Percentiles rank a stretch among this genome's conserved stretches.
phyloP scores from a whole-genome alignment of 148 eudicot genomes.

The Rhododendron griersonianum region DNA sequence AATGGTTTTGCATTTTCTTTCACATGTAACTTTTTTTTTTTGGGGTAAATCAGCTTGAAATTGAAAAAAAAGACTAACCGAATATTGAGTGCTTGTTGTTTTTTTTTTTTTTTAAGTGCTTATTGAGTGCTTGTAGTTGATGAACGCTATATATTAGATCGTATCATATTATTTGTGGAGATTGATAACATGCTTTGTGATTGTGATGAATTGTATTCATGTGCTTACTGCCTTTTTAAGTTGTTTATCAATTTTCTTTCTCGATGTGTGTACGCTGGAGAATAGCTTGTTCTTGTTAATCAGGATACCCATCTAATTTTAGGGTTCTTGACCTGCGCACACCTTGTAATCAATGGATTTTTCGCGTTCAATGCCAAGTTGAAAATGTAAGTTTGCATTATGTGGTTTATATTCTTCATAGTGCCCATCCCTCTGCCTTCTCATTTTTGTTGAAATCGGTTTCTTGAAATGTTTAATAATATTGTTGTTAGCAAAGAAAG shows the following conservation, averaged over 20 bases:
- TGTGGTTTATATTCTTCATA: not conserved
- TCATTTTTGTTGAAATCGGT: not conserved
- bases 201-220: not conserved
- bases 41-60: no score
- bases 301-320: constrained; percentile 80
- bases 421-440: not conserved
- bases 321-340: constrained; percentile 83
- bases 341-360: constrained; percentile 78
- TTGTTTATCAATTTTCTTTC: constrained; percentile 3
- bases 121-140: not conserved
- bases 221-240: not conserved
- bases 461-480: not conserved
- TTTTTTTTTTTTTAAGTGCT: no score
- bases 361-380: constrained; percentile 62
- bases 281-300: constrained; percentile 74
- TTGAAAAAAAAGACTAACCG: no score
- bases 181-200: not conserved
- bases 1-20: not conserved
- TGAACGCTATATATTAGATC: not conserved
- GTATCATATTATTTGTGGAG: not conserved
- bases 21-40: not conserved
- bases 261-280: constrained; percentile 60
- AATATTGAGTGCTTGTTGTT: not conserved
- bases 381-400: constrained; percentile 38
- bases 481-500: not conserved